Percentiles rank a stretch among this genome's conserved stretches.
These are phyloP conservation scores for Fusarium multiceps DNA, from an alignment of 2,329 filamentous ascomycete species.

Conservation along the genomic window DNA sequence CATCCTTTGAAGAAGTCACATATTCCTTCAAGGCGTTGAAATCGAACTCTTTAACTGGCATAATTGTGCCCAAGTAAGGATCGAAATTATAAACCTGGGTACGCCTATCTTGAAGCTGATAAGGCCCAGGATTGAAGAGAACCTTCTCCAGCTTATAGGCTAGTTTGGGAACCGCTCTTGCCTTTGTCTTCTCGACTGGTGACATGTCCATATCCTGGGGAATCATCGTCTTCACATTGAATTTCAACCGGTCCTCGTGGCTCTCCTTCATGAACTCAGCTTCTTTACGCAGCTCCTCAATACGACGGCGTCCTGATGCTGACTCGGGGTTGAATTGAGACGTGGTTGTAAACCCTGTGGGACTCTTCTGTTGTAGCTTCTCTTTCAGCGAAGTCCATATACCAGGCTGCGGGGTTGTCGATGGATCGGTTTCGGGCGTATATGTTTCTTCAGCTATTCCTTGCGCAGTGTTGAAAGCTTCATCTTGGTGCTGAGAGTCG, in stretches of 20 bases:
- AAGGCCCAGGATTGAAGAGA: constrained; percentile 95
- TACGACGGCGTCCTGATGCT: background rate
- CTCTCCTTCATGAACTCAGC: background rate
- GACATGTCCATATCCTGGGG: constrained; percentile 44
- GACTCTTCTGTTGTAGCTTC: constrained; percentile 39
- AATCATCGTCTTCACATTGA: constrained; percentile 46
- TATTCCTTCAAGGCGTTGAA: constrained; percentile 88
- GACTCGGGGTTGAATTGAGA: background rate
- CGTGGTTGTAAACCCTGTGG: background rate
- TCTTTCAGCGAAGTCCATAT: constrained; percentile 48
- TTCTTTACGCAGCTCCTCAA: background rate
- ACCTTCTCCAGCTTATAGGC: constrained; percentile 84
- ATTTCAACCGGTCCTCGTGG: background rate
- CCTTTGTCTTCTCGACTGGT: constrained; percentile 50
- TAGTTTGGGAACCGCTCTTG: constrained; percentile 66
- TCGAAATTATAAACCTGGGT: constrained; percentile 96
- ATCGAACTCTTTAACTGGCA: constrained; percentile 93
- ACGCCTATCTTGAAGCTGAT: constrained; percentile 87
- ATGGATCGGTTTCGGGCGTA: background rate
- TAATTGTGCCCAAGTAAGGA: constrained; percentile 90
- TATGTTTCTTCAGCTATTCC: background rate
- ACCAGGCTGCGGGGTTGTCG: constrained; percentile 13
- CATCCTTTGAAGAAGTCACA: constrained; percentile 90
- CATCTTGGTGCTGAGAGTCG: background rate
- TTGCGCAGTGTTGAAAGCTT: background rate